Conservation (phyloP, 1,284 basidiomycete species). For the Phellopilus nigrolimitatus region DNA sequence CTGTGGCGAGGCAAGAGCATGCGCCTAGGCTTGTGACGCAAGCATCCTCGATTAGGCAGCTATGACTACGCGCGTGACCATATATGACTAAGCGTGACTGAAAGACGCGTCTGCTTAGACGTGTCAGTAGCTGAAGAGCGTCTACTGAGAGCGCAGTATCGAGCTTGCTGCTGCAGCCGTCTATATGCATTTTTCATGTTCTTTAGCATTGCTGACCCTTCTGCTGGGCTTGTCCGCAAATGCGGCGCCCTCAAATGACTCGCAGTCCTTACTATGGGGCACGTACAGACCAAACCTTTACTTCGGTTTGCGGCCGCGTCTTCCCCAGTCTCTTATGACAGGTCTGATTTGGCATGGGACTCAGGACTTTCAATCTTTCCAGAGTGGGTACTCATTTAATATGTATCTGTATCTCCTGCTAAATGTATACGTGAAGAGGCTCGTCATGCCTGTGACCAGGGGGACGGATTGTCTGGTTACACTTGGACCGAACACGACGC, state of each 20-base stretch:
- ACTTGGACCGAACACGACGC: slow-evolving; percentile 88
- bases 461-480: slow-evolving; percentile 75
- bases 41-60: slow-evolving; percentile 4
- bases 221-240: slow-evolving; percentile 19
- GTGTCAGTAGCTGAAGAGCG: slow-evolving; percentile 10
- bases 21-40: neutral
- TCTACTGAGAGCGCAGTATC: neutral
- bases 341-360: slow-evolving; percentile 92
- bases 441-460: slow-evolving; percentile 89
- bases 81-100: slow-evolving; percentile 1
- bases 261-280: slow-evolving; percentile 82
- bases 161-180: neutral
- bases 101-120: slow-evolving; percentile 6
- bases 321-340: slow-evolving; percentile 84
- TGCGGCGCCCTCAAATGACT: slow-evolving; percentile 32
- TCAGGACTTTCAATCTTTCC: slow-evolving; percentile 69
- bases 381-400: slow-evolving; percentile 40
- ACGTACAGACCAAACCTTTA: slow-evolving; percentile 89
- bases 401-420: slow-evolving; percentile 16
- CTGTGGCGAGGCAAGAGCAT: slow-evolving; percentile 11
- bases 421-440: slow-evolving; percentile 56
- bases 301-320: slow-evolving; percentile 82
- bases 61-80: slow-evolving; percentile 4
- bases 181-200: slow-evolving; percentile 11
- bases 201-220: slow-evolving; percentile 26